Conservation (phyloP, 345 rosid species). For the Salix brachista region DNA sequence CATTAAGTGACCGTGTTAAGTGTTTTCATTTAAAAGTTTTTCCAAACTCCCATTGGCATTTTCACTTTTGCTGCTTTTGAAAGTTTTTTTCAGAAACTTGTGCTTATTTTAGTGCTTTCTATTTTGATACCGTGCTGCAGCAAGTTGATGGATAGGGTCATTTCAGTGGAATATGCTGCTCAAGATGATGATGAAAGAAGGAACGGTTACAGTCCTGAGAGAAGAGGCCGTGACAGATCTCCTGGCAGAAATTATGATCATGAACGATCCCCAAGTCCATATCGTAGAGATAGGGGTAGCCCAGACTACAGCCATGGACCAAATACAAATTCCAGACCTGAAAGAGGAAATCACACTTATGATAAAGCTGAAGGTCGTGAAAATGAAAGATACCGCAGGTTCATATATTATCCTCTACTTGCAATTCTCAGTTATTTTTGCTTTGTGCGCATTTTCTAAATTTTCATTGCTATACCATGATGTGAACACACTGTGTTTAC, state of each 20-base stretch:
- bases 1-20: background rate
- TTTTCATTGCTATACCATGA: background rate
- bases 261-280: background rate
- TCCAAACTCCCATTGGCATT: background rate
- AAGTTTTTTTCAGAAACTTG: background rate
- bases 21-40: background rate
- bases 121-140: slow-evolving; percentile 32
- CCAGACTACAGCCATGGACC: slow-evolving; percentile 2
- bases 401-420: background rate
- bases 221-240: slow-evolving; percentile 54
- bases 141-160: slow-evolving; percentile 76
- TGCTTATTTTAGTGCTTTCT: background rate
- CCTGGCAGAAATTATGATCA: slow-evolving; percentile 27
- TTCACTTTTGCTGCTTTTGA: background rate
- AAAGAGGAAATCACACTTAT: background rate
- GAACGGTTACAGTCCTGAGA: slow-evolving; percentile 59
- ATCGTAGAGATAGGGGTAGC: slow-evolving; percentile 3
- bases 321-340: slow-evolving; percentile 9
- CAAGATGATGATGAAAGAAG: slow-evolving; percentile 72
- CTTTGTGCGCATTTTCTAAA: background rate
- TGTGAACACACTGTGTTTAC: background rate
- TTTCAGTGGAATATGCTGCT: slow-evolving; percentile 83
- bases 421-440: background rate
- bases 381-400: background rate
- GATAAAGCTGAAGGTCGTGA: background rate